These are phyloP conservation scores for Centaurea solstitialis DNA, from an alignment of 129 eudicot genomes.

Conservation along the genomic window DNA sequence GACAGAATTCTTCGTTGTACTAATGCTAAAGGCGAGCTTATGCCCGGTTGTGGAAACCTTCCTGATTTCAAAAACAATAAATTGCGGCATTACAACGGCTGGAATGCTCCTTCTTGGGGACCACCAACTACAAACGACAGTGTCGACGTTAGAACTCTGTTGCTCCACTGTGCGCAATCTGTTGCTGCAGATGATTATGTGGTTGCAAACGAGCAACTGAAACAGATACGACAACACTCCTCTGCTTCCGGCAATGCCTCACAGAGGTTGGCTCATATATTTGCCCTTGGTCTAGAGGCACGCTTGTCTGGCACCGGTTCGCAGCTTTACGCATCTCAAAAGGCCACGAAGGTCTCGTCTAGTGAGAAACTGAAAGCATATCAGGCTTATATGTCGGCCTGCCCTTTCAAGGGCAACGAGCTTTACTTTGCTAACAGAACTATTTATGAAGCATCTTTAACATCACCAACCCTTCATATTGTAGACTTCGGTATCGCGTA, in stretches of 20 bases:
- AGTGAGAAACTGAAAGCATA: conserved; percentile 65
- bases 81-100: conserved; percentile 23
- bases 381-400: conserved; percentile 52
- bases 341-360: conserved; percentile 44
- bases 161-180: conserved; percentile 71
- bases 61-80: not conserved
- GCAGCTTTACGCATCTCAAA: conserved; percentile 52
- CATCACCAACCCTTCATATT: conserved; percentile 53
- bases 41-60: conserved; percentile 16
- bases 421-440: conserved; percentile 56
- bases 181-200: conserved; percentile 66
- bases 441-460: conserved; percentile 33
- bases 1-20: conserved; percentile 64
- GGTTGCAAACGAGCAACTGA: conserved; percentile 63
- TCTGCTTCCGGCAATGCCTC: conserved; percentile 63
- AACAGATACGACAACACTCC: conserved; percentile 54
- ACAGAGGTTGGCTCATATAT: conserved; percentile 61
- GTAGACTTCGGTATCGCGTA: conserved; percentile 72
- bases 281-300: conserved; percentile 67
- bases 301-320: conserved; percentile 79
- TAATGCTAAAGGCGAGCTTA: conserved; percentile 32
- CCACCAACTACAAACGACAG: conserved; percentile 40
- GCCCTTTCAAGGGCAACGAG: conserved; percentile 61
- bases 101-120: conserved; percentile 47
- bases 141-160: conserved; percentile 54